phyloP scores from a whole-genome alignment of 495 filamentous ascomycete genomes.

The Podospora pseudoanserina region DNA sequence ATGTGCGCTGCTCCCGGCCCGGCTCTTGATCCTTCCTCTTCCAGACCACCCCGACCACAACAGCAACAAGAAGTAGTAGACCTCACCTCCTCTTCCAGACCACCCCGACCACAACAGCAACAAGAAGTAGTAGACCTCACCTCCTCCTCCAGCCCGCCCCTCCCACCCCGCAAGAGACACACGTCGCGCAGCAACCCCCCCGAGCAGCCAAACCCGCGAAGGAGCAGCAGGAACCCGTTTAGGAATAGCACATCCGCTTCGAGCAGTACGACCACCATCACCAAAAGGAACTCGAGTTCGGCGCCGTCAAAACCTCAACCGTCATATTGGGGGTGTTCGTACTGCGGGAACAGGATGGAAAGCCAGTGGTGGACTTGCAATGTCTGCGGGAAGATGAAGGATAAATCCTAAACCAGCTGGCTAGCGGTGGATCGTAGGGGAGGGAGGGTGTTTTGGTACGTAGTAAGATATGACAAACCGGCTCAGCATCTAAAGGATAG shows the following conservation, averaged over 20 bases:
- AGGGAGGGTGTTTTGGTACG: too few relatives aligned
- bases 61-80: conserved; percentile 26
- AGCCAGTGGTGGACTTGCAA: conserved; percentile 77
- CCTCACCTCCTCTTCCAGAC: conserved; percentile 18
- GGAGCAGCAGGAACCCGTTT: conserved; percentile 14
- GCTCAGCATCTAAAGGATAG: too few relatives aligned
- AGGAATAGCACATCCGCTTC: conserved; percentile 5
- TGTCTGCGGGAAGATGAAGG: conserved; percentile 65
- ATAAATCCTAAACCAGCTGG: conserved; percentile 35
- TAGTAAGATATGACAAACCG: too few relatives aligned
- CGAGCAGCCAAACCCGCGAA: conserved; percentile 11
- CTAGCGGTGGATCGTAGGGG: not conserved
- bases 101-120: not conserved
- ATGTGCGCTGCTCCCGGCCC: conserved; percentile 68
- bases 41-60: not conserved
- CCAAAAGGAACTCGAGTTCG: conserved; percentile 9
- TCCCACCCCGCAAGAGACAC: conserved; percentile 19
- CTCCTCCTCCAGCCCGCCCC: conserved; percentile 6
- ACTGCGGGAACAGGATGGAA: conserved; percentile 64
- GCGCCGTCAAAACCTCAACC: conserved; percentile 51
- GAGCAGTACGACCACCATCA: conserved; percentile 20
- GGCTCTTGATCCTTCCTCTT: conserved; percentile 15
- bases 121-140: conserved; percentile 33
- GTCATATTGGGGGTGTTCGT: conserved; percentile 66
- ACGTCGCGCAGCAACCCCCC: conserved; percentile 9